Evolutionary conservation across 2,329 filamentous ascomycete species (phyloP), one percentile per base, ranked within the genome.

Genomic region (Leptographium lundbergii): DNA sequence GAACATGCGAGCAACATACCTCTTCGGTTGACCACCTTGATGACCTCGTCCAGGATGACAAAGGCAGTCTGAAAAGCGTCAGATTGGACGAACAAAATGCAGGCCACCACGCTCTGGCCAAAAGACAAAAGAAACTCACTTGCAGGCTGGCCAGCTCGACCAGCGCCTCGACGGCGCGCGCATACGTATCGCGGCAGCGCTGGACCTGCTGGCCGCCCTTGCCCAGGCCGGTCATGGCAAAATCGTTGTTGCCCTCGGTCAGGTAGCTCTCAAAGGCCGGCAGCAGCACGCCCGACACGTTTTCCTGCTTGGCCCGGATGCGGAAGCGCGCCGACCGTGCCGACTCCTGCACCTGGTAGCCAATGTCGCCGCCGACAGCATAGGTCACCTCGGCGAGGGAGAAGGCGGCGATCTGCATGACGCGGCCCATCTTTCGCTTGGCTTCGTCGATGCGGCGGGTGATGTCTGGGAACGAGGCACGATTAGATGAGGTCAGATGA

Each of bases 351-450:
- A 99, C 89, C 75, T 99, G 94, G 75, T 96, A 99, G 62, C 88
- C 88, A 67, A 99, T 95, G 69, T 95, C 89, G 68, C 92, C 91
- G 63, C 94, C 94, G 32, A 96, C 91, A 29, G 94, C 94, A 69
- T 99, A 99, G 55, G 91, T 95, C 59, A 99, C 94, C 76, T 97
- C 94, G 61, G 94, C 94, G 22, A 99, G 81, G 51, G 92, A 97
- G 75, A 99, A 97, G 53, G 94, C 91, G 48, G 94, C 94, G 69
- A 99, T 95, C 73, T 97, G 92, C 94, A 99, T 99, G 45, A 99
- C 94, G 39, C 92, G 84, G 60, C 94, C 94, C 92, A 99, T 99
- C 78, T 99, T 99, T 67, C 91, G 88, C 75, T 99, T 99, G 50
- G 94, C 94, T 73, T 99, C 94, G 76, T 99, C 92, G 74, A 99